phyloP scores from a whole-genome alignment of 1,284 basidiomycete species.

The Moesziomyces sp. region DNA sequence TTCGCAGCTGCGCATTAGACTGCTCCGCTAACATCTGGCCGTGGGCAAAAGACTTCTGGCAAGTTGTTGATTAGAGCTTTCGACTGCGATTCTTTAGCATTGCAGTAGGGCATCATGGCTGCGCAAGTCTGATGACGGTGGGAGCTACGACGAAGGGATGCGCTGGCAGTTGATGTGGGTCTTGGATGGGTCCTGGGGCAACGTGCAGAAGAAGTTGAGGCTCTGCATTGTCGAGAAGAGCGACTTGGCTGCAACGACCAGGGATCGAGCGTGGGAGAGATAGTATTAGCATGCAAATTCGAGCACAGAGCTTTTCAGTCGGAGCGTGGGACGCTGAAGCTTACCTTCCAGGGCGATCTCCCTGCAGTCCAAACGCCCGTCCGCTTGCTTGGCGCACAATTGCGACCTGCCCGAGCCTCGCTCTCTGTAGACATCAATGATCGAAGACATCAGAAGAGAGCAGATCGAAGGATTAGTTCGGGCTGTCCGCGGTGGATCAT shows the following conservation, averaged over 20 bases:
- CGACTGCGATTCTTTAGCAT: neutral
- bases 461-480: no score
- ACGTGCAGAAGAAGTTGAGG: conserved; percentile 55
- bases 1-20: no score
- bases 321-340: neutral
- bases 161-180: conserved; percentile 56
- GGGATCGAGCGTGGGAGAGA: neutral
- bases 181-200: conserved; percentile 51
- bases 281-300: neutral
- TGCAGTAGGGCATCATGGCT: neutral
- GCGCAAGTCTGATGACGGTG: neutral
- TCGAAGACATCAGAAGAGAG: neutral
- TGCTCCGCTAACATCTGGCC: neutral
- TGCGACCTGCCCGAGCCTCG: conserved; percentile 42
- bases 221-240: conserved; percentile 56
- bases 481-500: no score
- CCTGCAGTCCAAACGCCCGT: conserved; percentile 36
- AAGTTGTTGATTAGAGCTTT: neutral
- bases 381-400: conserved; percentile 37
- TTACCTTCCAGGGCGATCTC: conserved; percentile 56
- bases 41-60: neutral
- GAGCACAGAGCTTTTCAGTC: no score
- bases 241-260: conserved; percentile 33
- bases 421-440: conserved; percentile 11
- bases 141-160: conserved; percentile 32